Conservation (phyloP, 257 asterid species). For the Przewalskia tangutica region DNA sequence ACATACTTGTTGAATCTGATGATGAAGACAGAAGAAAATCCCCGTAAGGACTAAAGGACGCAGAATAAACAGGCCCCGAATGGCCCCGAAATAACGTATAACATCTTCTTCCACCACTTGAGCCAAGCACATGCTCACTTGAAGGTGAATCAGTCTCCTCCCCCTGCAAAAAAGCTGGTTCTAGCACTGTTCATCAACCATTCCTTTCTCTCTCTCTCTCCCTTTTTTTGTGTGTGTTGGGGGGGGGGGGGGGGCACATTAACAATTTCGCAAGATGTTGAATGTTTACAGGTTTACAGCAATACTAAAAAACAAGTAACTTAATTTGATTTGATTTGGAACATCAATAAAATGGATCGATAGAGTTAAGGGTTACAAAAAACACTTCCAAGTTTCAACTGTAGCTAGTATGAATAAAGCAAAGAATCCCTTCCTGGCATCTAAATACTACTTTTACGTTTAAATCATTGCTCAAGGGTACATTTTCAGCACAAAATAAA, state of each 20-base stretch:
- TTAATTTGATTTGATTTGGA: not conserved
- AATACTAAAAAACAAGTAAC: not conserved
- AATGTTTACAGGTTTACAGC: not conserved
- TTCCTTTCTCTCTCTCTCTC: not conserved
- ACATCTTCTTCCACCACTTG: slow-evolving; percentile 46
- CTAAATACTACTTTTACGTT: not conserved
- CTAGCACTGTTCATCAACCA: slow-evolving; percentile 23
- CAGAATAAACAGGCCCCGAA: slow-evolving; percentile 89
- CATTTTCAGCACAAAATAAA: not conserved
- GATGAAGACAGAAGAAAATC: slow-evolving; percentile 92
- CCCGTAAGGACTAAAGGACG: slow-evolving; percentile 82
- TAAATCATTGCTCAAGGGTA: not conserved
- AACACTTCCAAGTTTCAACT: not conserved
- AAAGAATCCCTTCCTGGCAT: not conserved
- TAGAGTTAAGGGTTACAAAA: not conserved
- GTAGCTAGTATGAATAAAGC: not conserved
- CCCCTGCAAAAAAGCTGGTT: slow-evolving; percentile 61
- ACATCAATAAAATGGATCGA: not conserved
- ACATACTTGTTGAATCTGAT: slow-evolving; percentile 85
- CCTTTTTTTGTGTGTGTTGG: not conserved
- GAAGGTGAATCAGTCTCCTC: slow-evolving; percentile 53
- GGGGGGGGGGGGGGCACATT: not conserved
- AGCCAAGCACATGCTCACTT: slow-evolving; percentile 34
- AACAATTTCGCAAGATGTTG: not conserved
- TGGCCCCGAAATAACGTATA: slow-evolving; percentile 85